Evolutionary conservation across 192 early-diverging fungal species (phyloP).

Genomic region (Backusella circina): DNA sequence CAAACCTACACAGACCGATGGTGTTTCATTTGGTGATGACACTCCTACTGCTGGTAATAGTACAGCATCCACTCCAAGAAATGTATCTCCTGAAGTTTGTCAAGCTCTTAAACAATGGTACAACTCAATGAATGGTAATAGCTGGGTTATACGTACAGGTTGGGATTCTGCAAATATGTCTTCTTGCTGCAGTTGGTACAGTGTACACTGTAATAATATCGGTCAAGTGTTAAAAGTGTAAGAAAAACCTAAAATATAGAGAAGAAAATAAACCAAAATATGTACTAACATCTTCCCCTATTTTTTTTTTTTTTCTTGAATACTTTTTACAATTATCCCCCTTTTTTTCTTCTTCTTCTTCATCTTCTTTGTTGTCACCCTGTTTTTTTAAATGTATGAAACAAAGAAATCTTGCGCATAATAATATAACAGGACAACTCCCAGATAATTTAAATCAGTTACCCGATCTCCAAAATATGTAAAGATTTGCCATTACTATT

Average conservation of each 20-base stretch:
- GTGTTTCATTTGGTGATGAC: not conserved
- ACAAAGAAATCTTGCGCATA: slow-evolving; percentile 20
- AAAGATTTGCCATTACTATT: not conserved
- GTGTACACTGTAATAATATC: slow-evolving; percentile 22
- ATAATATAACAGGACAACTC: slow-evolving; percentile 28
- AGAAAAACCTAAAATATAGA: not conserved
- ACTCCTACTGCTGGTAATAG: not conserved
- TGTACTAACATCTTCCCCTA: not conserved
- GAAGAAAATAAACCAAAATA: not conserved
- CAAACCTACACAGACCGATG: not conserved
- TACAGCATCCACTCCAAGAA: not conserved
- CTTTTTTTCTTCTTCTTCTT: not conserved
- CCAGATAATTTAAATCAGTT: slow-evolving; percentile 24
- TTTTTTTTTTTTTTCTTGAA: not conserved
- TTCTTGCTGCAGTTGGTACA: slow-evolving; percentile 28
- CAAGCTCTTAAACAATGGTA: slow-evolving; percentile 22
- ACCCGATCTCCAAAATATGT: slow-evolving; percentile 23
- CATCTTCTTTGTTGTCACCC: not conserved
- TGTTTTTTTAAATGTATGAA: not conserved
- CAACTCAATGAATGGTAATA: slow-evolving; percentile 9
- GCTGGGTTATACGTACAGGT: slow-evolving; percentile 24
- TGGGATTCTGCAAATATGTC: slow-evolving; percentile 29
- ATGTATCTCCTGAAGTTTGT: slow-evolving; percentile 3
- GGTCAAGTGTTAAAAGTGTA: slow-evolving; percentile 29
- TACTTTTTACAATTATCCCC: not conserved